Evolutionary conservation across 495 filamentous ascomycete genomes (phyloP).

Genomic region (Trypethelium eluteriae): DNA sequence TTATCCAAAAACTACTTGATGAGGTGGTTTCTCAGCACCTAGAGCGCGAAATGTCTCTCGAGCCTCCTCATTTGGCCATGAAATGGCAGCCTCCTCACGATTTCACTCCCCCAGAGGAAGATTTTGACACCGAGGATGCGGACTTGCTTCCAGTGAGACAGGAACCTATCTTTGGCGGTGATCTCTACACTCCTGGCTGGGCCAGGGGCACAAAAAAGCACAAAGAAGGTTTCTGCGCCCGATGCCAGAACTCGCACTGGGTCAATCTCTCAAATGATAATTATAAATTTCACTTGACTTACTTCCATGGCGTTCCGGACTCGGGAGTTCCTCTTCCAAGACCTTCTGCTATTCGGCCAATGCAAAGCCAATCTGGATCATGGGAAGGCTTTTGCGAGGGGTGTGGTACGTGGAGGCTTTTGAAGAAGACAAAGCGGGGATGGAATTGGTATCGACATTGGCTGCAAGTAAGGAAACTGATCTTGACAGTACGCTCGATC

Average conservation of each 20-base stretch:
- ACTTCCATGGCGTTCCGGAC: conserved; percentile 11
- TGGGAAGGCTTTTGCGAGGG: conserved; percentile 13
- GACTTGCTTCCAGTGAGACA: conserved; percentile 7
- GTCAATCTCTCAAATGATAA: conserved; percentile 8
- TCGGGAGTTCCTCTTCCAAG: conserved; percentile 9
- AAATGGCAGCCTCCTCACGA: conserved; percentile 14
- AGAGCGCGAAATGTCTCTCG: neutral
- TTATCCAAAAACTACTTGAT: neutral
- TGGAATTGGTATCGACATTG: conserved; percentile 15
- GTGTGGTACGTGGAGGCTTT: neutral
- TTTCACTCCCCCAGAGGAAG: conserved; percentile 4
- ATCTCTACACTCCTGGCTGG: conserved; percentile 13
- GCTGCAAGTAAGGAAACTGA: neutral
- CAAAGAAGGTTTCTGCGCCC: conserved; percentile 11
- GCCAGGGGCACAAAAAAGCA: conserved; percentile 1
- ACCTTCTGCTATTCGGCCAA: conserved; percentile 2
- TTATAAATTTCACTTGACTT: conserved; percentile 14
- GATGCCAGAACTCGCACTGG: conserved; percentile 6
- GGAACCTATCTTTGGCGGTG: conserved; percentile 11
- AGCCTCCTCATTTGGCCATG: conserved; percentile 3
- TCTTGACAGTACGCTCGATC: neutral
- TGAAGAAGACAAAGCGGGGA: conserved; percentile 8
- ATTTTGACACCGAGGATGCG: conserved; percentile 11
- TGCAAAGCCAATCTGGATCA: neutral
- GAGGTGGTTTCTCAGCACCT: neutral